A percentile compares a stretch with the other conserved stretches of the same genome.
Evolutionary conservation across 108 stramenopile species (phyloP).

Genomic region (Chaetoceros tenuissimus): DNA sequence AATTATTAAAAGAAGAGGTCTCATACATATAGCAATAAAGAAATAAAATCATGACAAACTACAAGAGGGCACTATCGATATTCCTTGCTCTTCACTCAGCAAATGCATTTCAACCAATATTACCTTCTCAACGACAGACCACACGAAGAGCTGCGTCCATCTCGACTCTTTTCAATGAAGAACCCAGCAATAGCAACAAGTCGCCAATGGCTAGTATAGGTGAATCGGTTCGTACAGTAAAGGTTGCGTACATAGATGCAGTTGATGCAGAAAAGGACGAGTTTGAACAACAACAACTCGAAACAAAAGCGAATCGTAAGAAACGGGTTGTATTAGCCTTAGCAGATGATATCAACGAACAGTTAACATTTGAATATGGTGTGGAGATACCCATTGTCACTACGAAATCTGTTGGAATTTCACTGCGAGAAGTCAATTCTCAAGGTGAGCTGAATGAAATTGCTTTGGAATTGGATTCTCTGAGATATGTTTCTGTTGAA

Average conservation of each 20-base stretch:
- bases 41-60: too few relatives aligned
- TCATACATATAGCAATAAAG: too few relatives aligned
- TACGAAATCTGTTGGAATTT: slow-evolving; percentile 33
- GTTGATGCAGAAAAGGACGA: neutral
- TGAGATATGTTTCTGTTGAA: slow-evolving; percentile 34
- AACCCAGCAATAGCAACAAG: neutral
- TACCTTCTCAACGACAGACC: too few relatives aligned
- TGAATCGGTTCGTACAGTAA: neutral
- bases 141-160: neutral
- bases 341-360: neutral
- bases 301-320: neutral
- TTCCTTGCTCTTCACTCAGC: too few relatives aligned
- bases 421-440: slow-evolving; percentile 41
- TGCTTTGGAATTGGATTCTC: slow-evolving; percentile 52
- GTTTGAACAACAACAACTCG: neutral
- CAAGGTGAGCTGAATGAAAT: slow-evolving; percentile 39
- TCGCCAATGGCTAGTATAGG: neutral
- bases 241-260: neutral
- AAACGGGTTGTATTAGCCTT: neutral
- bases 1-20: too few relatives aligned
- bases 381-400: neutral
- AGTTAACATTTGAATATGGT: neutral
- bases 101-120: too few relatives aligned
- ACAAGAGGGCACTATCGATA: too few relatives aligned
- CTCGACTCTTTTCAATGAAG: neutral